These are phyloP conservation scores for Curvularia lunata DNA, from an alignment of 2,329 filamentous ascomycete genomes.

Conservation along the genomic window DNA sequence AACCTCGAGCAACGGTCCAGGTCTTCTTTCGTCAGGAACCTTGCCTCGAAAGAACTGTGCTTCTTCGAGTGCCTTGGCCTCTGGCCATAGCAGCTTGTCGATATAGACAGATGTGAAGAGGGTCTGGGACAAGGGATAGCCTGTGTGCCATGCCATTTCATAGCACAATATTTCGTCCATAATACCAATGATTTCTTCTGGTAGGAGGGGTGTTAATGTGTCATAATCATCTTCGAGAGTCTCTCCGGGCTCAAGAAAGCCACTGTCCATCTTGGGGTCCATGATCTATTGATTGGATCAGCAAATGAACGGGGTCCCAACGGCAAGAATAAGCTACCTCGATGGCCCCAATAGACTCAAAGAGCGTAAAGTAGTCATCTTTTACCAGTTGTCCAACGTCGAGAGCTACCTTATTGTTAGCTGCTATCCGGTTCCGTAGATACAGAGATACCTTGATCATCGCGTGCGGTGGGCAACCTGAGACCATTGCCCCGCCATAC, in stretches of 20 bases:
- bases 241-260: conserved; percentile 77
- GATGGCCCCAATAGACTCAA: conserved; percentile 88
- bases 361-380: conserved; percentile 92
- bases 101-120: conserved; percentile 92
- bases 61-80: conserved; percentile 67
- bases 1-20: conserved; percentile 55
- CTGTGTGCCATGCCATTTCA: conserved; percentile 97
- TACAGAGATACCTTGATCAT: conserved; percentile 6
- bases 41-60: conserved; percentile 63
- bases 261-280: conserved; percentile 99
- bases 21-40: conserved; percentile 29
- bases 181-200: conserved; percentile 85
- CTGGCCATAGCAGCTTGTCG: conserved; percentile 78
- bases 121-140: conserved; percentile 94
- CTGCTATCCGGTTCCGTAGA: neutral
- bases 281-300: conserved; percentile 72
- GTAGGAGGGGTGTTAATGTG: conserved; percentile 68
- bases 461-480: conserved; percentile 1
- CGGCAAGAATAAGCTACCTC: conserved; percentile 57
- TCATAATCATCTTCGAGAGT: conserved; percentile 86
- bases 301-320: neutral
- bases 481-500: conserved; percentile 24
- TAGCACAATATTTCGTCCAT: conserved; percentile 92
- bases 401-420: conserved; percentile 63
- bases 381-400: conserved; percentile 84